A percentile compares a stretch with the other conserved stretches of the same genome.
Conservation (phyloP, 164 flowering plant genomes). For the Piper betle region DNA sequence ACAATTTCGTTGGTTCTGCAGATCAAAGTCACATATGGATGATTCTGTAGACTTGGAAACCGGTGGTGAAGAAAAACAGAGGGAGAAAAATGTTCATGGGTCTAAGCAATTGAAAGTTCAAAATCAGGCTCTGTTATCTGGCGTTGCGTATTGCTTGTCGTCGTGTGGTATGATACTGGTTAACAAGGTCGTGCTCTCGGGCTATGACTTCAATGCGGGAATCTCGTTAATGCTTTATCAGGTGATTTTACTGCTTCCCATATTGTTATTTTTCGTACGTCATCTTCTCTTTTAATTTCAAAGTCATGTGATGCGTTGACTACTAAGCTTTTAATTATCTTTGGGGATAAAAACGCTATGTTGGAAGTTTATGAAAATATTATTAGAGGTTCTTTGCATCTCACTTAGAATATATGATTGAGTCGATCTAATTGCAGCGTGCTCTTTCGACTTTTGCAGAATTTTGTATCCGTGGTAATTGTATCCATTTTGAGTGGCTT, state of each 20-base stretch:
- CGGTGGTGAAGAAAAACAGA: conserved; percentile 46
- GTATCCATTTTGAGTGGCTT: conserved; percentile 52
- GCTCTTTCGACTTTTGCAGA: conserved; percentile 39
- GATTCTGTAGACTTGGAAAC: conserved; percentile 56
- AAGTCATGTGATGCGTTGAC: neutral
- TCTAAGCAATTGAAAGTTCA: conserved; percentile 29
- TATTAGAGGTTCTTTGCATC: no score
- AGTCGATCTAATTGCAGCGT: neutral
- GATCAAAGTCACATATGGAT: conserved; percentile 32
- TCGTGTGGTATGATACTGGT: conserved; percentile 98
- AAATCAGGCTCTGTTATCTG: conserved; percentile 78
- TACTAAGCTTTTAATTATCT: neutral
- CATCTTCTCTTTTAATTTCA: neutral
- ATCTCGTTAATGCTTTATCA: conserved; percentile 96
- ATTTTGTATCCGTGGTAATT: conserved; percentile 71
- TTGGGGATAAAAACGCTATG: neutral
- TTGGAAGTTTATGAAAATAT: no score
- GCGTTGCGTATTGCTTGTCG: conserved; percentile 87
- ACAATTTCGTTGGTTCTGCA: conserved; percentile 4
- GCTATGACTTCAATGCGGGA: conserved; percentile 91
- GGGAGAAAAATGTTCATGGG: conserved; percentile 30
- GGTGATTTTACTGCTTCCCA: conserved; percentile 25
- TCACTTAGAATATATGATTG: neutral
- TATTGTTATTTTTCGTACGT: neutral
- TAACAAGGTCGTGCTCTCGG: conserved; percentile 87